A percentile compares a stretch with the other conserved stretches of the same genome.
Evolutionary conservation across 768 basidiomycete species (phyloP).

Genomic region (Termitomyces sp.): DNA sequence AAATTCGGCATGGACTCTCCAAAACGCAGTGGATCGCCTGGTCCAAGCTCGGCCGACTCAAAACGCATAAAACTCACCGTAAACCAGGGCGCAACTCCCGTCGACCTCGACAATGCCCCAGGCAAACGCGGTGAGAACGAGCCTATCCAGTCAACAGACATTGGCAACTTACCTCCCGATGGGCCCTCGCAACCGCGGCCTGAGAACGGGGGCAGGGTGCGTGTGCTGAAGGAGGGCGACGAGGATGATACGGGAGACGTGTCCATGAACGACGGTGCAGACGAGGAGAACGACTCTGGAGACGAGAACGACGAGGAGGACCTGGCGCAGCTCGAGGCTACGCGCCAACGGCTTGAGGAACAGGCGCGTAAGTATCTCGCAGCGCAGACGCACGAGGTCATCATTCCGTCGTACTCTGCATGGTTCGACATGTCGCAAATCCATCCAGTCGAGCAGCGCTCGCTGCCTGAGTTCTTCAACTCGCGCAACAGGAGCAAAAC

Average conservation of each 20-base stretch:
- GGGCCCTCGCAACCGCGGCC: slow-evolving; percentile 32
- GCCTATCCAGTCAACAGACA: slow-evolving; percentile 73
- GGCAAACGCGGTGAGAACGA: slow-evolving; percentile 90
- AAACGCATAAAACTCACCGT: slow-evolving; percentile 60
- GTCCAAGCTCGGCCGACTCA: slow-evolving; percentile 45
- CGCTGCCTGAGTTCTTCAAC: slow-evolving; percentile 98
- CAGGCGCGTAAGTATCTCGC: slow-evolving; percentile 94
- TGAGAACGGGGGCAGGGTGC: slow-evolving; percentile 42
- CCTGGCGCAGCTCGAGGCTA: slow-evolving; percentile 78
- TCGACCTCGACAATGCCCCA: slow-evolving; percentile 73
- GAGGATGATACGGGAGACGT: slow-evolving; percentile 73
- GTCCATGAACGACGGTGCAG: slow-evolving; percentile 76
- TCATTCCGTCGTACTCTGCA: slow-evolving; percentile 94
- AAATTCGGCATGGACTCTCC: slow-evolving; percentile 53
- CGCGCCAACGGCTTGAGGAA: slow-evolving; percentile 74
- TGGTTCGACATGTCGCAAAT: slow-evolving; percentile 98
- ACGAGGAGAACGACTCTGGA: slow-evolving; percentile 73
- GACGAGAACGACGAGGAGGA: slow-evolving; percentile 87
- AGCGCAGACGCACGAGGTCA: slow-evolving; percentile 93
- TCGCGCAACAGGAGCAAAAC: slow-evolving; percentile 93
- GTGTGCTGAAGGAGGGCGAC: slow-evolving; percentile 47
- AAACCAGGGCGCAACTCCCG: slow-evolving; percentile 64
- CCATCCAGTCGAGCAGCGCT: slow-evolving; percentile 86
- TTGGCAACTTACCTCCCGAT: slow-evolving; percentile 66
- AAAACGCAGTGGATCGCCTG: slow-evolving; percentile 61